A percentile compares a stretch with the other conserved stretches of the same genome.
phyloP scores from a whole-genome alignment of 2,329 filamentous ascomycete species.

The Penicillium fuscoglaucum region DNA sequence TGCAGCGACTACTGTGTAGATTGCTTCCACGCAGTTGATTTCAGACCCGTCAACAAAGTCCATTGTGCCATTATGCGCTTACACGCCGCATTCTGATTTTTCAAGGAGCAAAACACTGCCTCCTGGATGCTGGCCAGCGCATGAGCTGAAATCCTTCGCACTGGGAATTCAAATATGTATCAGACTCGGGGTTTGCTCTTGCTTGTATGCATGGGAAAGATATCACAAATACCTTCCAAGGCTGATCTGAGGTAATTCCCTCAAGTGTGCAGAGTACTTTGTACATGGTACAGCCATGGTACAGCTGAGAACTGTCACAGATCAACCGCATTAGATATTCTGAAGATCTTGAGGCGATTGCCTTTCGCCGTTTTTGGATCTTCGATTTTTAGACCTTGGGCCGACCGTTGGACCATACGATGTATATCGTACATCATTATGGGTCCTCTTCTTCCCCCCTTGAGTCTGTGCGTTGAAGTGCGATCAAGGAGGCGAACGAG shows the following conservation, averaged over 20 bases:
- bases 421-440: conserved; percentile 14
- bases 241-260: background rate
- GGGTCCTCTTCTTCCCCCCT: conserved; percentile 4
- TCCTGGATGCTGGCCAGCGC: conserved; percentile 3
- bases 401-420: conserved; percentile 24
- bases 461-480: conserved; percentile 18
- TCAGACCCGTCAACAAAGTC: conserved; percentile 17
- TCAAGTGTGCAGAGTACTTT: background rate
- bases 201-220: conserved; percentile 10
- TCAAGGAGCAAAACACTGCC: background rate
- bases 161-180: background rate
- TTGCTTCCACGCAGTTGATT: conserved; percentile 23
- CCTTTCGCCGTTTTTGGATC: conserved; percentile 13
- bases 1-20: conserved; percentile 23
- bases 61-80: conserved; percentile 11
- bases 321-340: conserved; percentile 14
- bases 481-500: conserved; percentile 1
- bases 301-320: conserved; percentile 3
- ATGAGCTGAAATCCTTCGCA: background rate
- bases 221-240: conserved; percentile 4
- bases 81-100: background rate
- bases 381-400: conserved; percentile 13
- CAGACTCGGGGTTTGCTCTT: conserved; percentile 5
- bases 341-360: conserved; percentile 24
- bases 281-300: background rate